Evolutionary conservation across 305 asterid species (phyloP), one percentile per base, ranked within the genome.

Genomic region (Fraxinus latifolia): DNA sequence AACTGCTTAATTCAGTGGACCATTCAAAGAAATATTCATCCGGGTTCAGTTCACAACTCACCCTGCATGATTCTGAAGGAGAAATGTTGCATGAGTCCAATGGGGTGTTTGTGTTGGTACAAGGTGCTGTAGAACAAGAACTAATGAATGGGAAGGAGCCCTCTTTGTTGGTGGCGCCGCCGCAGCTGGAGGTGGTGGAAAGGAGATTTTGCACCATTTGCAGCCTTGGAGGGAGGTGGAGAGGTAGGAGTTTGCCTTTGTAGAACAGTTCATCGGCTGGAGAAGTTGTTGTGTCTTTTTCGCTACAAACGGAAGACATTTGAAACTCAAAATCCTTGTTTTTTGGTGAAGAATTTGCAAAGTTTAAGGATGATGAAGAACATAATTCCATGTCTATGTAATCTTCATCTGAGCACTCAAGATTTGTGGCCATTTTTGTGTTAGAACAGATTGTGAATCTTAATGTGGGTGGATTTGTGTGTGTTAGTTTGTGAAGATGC

Each of bases 231-330:
- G 89, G 93, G 87, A 89, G 93, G 86, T 90, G 90, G 76, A 95
- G 99, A 4, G 98, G 99, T 80, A 92, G 95, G 86, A 94, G 97
- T 42, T 87, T 91, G 73, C 99, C 99, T 29, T 92, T 90, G 95
- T 89, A 90, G 81, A 95, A 95, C 80, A 95, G 98, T 74, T 94
- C 96, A 80, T 95, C 99, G 11, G 98, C 99, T 0, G 95, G 92
- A 53, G 86, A 90, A 76, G 88, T 78, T 31, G 86, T 65, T 80
- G 89, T 27, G 7, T 85, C 85, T 21, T 36, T 87, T 5, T 82
- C 87, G n/a, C 33, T 31, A 85, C 82, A 53, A 27, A 67, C 5
- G n/a, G 89, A 76, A 27, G 90, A 70, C 92, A 90, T 91, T 84
- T 92, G 94, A 89, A 95, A 95, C 90, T 94, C 98, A 83, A 95